Evolutionary conservation across 345 rosid species (phyloP), one percentile per base, ranked within the genome.

Genomic region (Nephelium lappaceum): DNA sequence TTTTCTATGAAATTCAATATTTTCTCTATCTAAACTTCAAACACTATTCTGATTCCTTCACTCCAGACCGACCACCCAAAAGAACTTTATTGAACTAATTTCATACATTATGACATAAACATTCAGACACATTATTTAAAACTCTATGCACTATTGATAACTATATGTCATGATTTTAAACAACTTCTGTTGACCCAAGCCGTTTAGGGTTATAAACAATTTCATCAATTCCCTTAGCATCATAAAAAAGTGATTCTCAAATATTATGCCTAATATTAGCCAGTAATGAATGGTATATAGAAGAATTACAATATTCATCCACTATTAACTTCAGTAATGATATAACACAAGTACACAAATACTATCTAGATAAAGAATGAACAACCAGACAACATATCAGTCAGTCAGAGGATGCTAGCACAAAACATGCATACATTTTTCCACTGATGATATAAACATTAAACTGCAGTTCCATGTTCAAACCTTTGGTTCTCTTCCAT

Each of bases 401-500:
- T n/a, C n/a, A n/a, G n/a, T 55, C 72, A 76, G 23, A 71, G 76
- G 61, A 71, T 36, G 39, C 27, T 19, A 27, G 62, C 45, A 45
- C n/a, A 65, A 62, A n/a, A 62, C 31, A 12, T 47, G 55, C 1
- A 60, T 11, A 64, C 11, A 11, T 16, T 18, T 16, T 45, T 19
- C 16, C 38, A 11, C 45, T 25, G 63, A 18, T 6, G 47, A 78
- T 18, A 71, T 18, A 36, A 15, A 61, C n/a, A 61, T 24, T 47
- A 55, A 24, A 53, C 51, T 11, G 55, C 25, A 8, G 31, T 27
- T 78, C 16, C 51, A 57, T 42, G n/a, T 70, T 51, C 83, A 74
- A 77, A 97, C 99, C 98, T 97, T 97, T 82, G 99, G 99, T 71
- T 97, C 98, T 85, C 83, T 97, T 78, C 99, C 99, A 61, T 94